phyloP scores from a whole-genome alignment of 495 filamentous ascomycete species.

The Cercophora samala region DNA sequence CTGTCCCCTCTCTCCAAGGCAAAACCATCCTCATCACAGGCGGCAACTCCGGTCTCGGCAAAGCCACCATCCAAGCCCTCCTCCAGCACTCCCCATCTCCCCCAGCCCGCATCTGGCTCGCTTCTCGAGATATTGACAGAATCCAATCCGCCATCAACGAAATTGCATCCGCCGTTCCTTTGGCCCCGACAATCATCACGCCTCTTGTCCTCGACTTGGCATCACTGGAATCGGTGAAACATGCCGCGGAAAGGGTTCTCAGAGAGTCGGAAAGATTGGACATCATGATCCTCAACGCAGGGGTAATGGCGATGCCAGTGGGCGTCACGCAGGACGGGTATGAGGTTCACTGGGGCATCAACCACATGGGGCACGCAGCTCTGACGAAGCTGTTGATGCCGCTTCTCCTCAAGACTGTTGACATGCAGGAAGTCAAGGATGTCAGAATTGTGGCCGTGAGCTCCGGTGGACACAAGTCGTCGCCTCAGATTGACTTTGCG shows the following conservation, averaged over 20 bases:
- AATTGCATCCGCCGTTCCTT: constrained; percentile 13
- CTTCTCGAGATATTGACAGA: constrained; percentile 50
- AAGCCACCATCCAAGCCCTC: constrained; percentile 48
- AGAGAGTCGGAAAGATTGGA: constrained; percentile 37
- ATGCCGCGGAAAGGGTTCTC: constrained; percentile 27
- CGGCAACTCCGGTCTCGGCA: constrained; percentile 65
- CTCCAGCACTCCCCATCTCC: constrained; percentile 58
- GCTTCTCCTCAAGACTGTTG: constrained; percentile 50
- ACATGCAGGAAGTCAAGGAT: constrained; percentile 17
- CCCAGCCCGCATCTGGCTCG: constrained; percentile 61
- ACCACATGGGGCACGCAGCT: constrained; percentile 66
- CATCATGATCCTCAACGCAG: constrained; percentile 56
- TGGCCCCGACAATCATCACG: constrained; percentile 20
- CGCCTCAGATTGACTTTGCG: constrained; percentile 36
- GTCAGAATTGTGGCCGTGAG: constrained; percentile 45
- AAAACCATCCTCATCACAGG: constrained; percentile 62
- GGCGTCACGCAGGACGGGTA: constrained; percentile 60
- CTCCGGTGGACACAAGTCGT: constrained; percentile 37
- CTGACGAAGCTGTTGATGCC: constrained; percentile 62
- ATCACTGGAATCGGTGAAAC: constrained; percentile 31
- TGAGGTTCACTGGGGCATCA: constrained; percentile 69
- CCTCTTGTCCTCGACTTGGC: constrained; percentile 40
- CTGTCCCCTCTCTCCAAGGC: constrained; percentile 54
- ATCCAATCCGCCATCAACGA: constrained; percentile 21
- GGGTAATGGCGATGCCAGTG: constrained; percentile 58